These are phyloP conservation scores for Kluyveromyces sp. DNA, from an alignment of 1,139 yeast species.

Conservation along the genomic window DNA sequence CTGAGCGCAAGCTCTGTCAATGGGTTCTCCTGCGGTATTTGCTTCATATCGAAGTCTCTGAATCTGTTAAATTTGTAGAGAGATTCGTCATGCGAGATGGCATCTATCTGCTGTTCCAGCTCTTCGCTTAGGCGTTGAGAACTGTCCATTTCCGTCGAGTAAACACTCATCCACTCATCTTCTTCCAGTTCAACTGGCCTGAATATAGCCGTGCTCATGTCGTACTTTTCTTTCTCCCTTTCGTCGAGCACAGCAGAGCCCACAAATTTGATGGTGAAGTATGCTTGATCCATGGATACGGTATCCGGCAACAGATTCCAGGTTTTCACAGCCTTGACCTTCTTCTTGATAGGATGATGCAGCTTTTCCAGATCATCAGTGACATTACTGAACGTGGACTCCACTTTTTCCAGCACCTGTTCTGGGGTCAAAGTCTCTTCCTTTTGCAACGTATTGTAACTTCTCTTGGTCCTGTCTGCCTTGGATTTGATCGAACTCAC, in stretches of 20 bases:
- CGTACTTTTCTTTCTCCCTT: conserved; percentile 38
- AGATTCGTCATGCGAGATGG: conserved; percentile 39
- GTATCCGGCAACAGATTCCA: conserved; percentile 88
- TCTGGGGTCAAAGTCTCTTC: conserved; percentile 23
- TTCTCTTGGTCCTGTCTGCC: conserved; percentile 20
- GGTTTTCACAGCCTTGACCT: conserved; percentile 64
- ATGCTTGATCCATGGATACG: conserved; percentile 74
- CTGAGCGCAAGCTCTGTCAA: conserved; percentile 50
- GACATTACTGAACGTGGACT: conserved; percentile 64
- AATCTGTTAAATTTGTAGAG: conserved; percentile 53
- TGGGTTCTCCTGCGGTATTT: conserved; percentile 45
- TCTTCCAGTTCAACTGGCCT: conserved; percentile 67
- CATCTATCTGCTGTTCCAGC: conserved; percentile 39
- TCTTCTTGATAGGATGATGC: conserved; percentile 72
- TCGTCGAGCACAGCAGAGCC: conserved; percentile 67
- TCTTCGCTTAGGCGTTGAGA: conserved; percentile 37
- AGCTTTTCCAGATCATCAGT: conserved; percentile 40
- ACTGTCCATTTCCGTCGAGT: conserved; percentile 44
- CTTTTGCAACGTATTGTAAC: conserved; percentile 14
- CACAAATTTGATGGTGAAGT: conserved; percentile 61
- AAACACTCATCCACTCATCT: conserved; percentile 80
- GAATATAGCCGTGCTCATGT: conserved; percentile 60
- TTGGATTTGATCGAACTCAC: conserved; percentile 22
- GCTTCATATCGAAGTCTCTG: conserved; percentile 77
- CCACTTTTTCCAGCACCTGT: conserved; percentile 42